These are phyloP conservation scores for Epichloe gansuensis DNA, from an alignment of 2,329 filamentous ascomycete species.

Conservation along the genomic window DNA sequence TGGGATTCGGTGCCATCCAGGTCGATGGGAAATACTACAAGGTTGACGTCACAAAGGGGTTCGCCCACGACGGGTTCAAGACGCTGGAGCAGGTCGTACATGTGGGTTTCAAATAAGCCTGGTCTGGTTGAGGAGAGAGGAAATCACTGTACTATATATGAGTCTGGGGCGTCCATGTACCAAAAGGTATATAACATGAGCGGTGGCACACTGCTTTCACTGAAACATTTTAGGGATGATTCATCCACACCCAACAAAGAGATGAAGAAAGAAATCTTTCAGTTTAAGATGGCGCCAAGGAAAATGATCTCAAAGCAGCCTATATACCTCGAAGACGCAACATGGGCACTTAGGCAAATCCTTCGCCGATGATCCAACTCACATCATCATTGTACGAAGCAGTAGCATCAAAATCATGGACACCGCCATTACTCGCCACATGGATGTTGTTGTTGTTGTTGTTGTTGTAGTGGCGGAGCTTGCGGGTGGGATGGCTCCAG, in stretches of 20 bases:
- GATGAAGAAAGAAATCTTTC: too few relatives aligned
- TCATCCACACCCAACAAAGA: too few relatives aligned
- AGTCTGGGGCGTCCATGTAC: too few relatives aligned
- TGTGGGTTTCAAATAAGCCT: neutral
- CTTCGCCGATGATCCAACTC: neutral
- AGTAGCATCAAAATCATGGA: neutral
- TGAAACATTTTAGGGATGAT: too few relatives aligned
- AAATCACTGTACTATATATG: neutral
- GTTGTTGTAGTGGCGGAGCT: slow-evolving; percentile 37
- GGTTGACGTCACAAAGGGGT: slow-evolving; percentile 43
- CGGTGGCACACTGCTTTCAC: neutral
- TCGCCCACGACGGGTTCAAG: slow-evolving; percentile 44
- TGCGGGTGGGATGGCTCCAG: slow-evolving; percentile 49
- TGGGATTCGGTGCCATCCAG: slow-evolving; percentile 40
- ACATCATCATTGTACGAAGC: neutral
- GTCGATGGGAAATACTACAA: slow-evolving; percentile 39
- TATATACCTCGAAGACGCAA: too few relatives aligned
- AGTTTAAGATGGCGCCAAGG: too few relatives aligned
- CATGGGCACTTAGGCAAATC: neutral
- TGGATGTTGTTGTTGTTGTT: neutral
- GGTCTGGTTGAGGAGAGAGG: neutral
- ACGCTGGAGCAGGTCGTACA: slow-evolving; percentile 42
- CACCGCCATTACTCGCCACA: neutral
- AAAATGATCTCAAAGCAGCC: too few relatives aligned
- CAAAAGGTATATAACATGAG: neutral